Evolutionary conservation across 441 rosid genomes (phyloP), one percentile per base, ranked within the genome.

Genomic region (Erodium texanum): DNA sequence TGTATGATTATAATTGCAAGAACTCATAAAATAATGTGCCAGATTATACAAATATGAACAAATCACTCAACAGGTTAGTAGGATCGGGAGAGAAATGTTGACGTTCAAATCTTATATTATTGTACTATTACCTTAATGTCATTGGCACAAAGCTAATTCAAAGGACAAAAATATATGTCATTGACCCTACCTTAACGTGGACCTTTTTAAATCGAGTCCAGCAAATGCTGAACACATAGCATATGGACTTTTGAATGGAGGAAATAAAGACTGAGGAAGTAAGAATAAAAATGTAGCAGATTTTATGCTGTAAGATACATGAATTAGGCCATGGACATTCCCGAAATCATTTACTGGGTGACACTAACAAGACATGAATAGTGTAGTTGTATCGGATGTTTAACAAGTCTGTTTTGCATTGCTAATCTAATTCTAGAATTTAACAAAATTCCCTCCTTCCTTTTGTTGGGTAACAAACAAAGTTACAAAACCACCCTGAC

Each of bases 401-500:
- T 18, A 54, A 54, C 23, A 54, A 54, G 23, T 54, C 61, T 54
- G 12, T 10, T 54, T 54, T 54, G 23, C 61, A 54, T 54, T 54
- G 16, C 24, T 54, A 18, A 10, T 43, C 12, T 43, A 43, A 12
- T 43, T 43, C 61, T 54, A 54, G 23, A 7, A 54, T 7, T 54
- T 54, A 18, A 54, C 61, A 18, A 16, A 54, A 54, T 3, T 18
- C 61, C 61, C 61, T 16, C 61, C 22, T 12, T 16, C 61, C 22
- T 12, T 41, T 3, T 43, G 61, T 18, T 18, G 23, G 61, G 61
- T 54, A 8, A 54, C 61, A 29, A 8, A 54, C 61, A 29, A 54
- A 54, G 23, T 19, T 19, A 43, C 50, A 43, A 43, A 43, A 43
- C 61, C 61, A 54, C 61, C 61, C 61, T 54, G 61, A 54, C 15